phyloP scores from a whole-genome alignment of 106 monocot genomes.

The Vanilla planifolia region DNA sequence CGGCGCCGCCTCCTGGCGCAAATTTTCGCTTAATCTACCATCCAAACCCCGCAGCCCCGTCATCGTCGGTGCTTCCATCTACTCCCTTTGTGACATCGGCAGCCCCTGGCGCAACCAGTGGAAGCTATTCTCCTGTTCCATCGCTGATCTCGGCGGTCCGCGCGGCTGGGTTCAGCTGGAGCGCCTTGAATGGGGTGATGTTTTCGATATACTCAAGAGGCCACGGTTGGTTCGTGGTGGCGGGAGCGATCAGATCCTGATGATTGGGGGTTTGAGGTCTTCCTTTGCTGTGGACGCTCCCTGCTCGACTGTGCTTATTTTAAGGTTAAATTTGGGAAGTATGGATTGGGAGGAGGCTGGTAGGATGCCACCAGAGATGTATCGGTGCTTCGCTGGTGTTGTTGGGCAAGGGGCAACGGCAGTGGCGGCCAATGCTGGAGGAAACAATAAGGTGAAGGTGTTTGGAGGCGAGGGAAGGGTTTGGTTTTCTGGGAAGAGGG shows the following conservation, averaged over 20 bases:
- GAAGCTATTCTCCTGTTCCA: constrained; percentile 79
- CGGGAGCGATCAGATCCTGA: constrained; percentile 43
- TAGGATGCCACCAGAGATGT: constrained; percentile 84
- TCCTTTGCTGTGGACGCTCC: constrained; percentile 72
- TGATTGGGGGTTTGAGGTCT: constrained; percentile 84
- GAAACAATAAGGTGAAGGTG: constrained; percentile 91
- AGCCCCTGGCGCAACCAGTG: constrained; percentile 92
- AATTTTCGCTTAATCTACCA: constrained; percentile 72
- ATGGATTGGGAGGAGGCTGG: constrained; percentile 97
- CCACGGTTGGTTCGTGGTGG: constrained; percentile 69
- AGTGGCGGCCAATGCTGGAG: constrained; percentile 13
- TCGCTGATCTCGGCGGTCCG: constrained; percentile 34
- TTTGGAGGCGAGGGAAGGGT: constrained; percentile 94
- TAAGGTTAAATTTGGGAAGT: constrained; percentile 60
- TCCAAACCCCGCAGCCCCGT: constrained; percentile 90
- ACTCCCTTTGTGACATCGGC: constrained; percentile 74
- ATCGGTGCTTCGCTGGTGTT: constrained; percentile 53
- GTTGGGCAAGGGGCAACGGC: not conserved
- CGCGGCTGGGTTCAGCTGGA: constrained; percentile 64
- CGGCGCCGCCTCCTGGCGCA: constrained; percentile 40
- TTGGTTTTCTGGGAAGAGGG: constrained; percentile 93
- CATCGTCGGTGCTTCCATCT: constrained; percentile 34
- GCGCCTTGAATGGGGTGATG: constrained; percentile 71
- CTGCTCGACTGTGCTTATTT: constrained; percentile 88
- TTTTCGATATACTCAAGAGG: constrained; percentile 77